Evolutionary conservation across 139 green algal species (phyloP).

Genomic region (Picochlorum sp.): DNA sequence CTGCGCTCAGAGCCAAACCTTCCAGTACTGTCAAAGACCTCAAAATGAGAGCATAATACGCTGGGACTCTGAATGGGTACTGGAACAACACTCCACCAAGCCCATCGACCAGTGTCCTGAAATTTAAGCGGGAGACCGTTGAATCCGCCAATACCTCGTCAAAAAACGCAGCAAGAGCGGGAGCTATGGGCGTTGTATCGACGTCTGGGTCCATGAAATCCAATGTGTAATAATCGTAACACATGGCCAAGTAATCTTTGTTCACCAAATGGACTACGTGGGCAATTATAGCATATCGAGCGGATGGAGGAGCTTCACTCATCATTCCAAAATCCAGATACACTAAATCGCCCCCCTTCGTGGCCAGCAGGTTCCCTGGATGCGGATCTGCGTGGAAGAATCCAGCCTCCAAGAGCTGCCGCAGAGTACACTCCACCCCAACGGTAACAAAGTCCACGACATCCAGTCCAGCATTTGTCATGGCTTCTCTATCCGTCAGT

Average conservation of each 20-base stretch:
- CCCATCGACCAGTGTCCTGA: conserved; percentile 91
- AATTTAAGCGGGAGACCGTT: conserved; percentile 69
- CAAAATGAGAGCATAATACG: conserved; percentile 96
- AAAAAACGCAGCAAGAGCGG: conserved; percentile 88
- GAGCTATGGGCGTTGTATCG: conserved; percentile 92
- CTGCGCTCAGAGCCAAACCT: conserved; percentile 59
- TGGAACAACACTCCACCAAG: conserved; percentile 89
- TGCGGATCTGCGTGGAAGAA: conserved; percentile 85
- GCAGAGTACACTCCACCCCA: conserved; percentile 89
- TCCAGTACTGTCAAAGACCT: conserved; percentile 92
- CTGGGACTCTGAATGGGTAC: conserved; percentile 73
- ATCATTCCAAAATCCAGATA: conserved; percentile 96
- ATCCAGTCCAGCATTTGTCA: conserved; percentile 56
- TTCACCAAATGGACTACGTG: conserved; percentile 98
- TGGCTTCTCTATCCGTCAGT: conserved; percentile 67
- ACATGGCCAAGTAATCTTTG: conserved; percentile 71
- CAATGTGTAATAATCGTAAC: conserved; percentile 86
- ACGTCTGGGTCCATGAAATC: conserved; percentile 77
- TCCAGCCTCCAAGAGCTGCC: conserved; percentile 72
- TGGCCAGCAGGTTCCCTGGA: conserved; percentile 89
- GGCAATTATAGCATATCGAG: conserved; percentile 77
- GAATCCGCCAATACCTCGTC: conserved; percentile 77
- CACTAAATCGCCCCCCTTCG: conserved; percentile 67
- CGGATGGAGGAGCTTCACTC: conserved; percentile 58
- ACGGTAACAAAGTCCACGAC: conserved; percentile 92